A percentile compares a stretch with the other conserved stretches of the same genome.
phyloP scores from a whole-genome alignment of 805 yeast species.

The Metschnikowia noctiluminum region DNA sequence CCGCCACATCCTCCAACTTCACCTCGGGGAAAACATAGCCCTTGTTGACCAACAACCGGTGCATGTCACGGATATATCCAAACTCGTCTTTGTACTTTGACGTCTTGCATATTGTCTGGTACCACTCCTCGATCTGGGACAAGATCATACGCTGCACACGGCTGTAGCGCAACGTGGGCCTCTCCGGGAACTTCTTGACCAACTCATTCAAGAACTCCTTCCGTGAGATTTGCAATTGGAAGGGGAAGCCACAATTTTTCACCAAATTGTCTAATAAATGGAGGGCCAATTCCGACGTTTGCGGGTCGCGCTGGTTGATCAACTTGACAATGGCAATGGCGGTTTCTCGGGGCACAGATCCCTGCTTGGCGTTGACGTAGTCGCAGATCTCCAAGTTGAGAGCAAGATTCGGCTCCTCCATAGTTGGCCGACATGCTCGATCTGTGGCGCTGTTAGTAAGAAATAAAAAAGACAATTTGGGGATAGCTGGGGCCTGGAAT shows the following conservation, averaged over 20 bases:
- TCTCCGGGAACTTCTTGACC: constrained; percentile 90
- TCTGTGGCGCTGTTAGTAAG: constrained; percentile 33
- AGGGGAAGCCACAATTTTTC: constrained; percentile 96
- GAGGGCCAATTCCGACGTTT: constrained; percentile 79
- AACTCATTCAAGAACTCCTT: constrained; percentile 92
- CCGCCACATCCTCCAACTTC: constrained; percentile 87
- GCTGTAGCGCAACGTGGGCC: constrained; percentile 83
- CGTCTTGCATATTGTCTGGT: constrained; percentile 87
- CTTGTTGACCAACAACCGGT: constrained; percentile 79
- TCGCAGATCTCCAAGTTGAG: constrained; percentile 92
- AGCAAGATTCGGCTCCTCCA: constrained; percentile 83
- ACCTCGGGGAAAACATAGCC: constrained; percentile 94
- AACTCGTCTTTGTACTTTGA: constrained; percentile 88
- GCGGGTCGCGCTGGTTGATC: constrained; percentile 79
- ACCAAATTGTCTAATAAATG: constrained; percentile 85
- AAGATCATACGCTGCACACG: constrained; percentile 80
- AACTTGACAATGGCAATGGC: constrained; percentile 80
- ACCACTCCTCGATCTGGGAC: constrained; percentile 96
- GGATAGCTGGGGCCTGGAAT: too few relatives aligned
- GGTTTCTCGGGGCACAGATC: constrained; percentile 87
- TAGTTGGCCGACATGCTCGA: constrained; percentile 83
- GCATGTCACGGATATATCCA: constrained; percentile 94
- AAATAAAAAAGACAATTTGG: background rate
- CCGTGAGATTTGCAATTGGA: constrained; percentile 90
- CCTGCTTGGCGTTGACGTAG: constrained; percentile 88